Evolutionary conservation across 805 yeast species (phyloP).

Genomic region (Candida germanica): DNA sequence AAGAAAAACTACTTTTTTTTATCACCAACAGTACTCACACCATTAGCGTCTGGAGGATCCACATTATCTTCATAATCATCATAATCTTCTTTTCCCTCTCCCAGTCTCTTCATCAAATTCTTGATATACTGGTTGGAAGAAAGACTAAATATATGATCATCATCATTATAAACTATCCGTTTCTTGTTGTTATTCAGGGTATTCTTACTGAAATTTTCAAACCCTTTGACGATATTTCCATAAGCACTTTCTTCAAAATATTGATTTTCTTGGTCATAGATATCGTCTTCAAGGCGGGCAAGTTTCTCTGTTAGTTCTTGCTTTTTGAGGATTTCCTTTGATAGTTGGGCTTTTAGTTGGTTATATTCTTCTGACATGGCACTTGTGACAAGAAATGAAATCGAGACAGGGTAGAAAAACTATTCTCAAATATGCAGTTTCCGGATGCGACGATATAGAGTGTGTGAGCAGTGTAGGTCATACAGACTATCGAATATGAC

Average conservation of each 20-base stretch:
- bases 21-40: background rate
- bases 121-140: constrained; percentile 70
- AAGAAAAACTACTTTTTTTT: no score
- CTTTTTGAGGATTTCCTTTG: constrained; percentile 59
- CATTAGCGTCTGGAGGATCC: constrained; percentile 20
- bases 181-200: constrained; percentile 34
- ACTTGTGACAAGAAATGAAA: no score
- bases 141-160: constrained; percentile 77
- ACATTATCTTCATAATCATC: constrained; percentile 38
- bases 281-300: constrained; percentile 66
- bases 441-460: no score
- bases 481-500: no score
- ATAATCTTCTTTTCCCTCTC: constrained; percentile 33
- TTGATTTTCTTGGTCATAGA: constrained; percentile 72
- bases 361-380: constrained; percentile 50
- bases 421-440: no score
- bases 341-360: constrained; percentile 61
- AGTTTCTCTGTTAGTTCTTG: constrained; percentile 63
- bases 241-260: constrained; percentile 70
- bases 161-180: constrained; percentile 58
- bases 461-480: no score
- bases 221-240: constrained; percentile 89
- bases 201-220: constrained; percentile 69
- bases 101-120: constrained; percentile 48
- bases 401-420: no score